phyloP scores from a whole-genome alignment of 192 early-diverging fungal genomes.

The Chytriomyces confervae region DNA sequence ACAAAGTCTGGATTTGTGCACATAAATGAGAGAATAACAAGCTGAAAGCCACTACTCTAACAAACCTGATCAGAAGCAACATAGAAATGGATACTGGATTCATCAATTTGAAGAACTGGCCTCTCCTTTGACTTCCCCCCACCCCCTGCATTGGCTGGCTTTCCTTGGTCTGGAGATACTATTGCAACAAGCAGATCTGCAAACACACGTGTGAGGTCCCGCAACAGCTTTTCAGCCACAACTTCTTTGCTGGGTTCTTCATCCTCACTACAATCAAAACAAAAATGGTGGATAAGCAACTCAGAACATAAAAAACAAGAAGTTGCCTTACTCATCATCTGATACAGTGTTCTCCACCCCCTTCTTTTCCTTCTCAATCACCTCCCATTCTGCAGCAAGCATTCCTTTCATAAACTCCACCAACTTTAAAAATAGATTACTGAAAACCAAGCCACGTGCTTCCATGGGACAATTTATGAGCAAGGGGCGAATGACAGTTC shows the following conservation, averaged over 20 bases:
- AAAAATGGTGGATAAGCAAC: background rate
- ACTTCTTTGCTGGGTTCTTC: conserved; percentile 48
- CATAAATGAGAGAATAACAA: conserved; percentile 23
- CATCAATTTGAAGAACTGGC: background rate
- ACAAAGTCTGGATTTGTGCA: background rate
- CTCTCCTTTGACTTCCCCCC: background rate
- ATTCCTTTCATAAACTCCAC: conserved; percentile 26
- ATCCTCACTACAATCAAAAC: conserved; percentile 1
- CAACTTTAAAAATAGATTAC: conserved; percentile 25
- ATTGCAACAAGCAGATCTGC: conserved; percentile 39
- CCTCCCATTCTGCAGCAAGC: conserved; percentile 43
- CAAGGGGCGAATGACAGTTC: conserved; percentile 39
- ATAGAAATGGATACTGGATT: background rate
- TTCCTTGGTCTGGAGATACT: conserved; percentile 17
- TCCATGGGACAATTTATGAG: conserved; percentile 39
- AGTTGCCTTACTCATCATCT: no score
- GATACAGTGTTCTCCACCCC: background rate
- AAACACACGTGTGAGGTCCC: conserved; percentile 43
- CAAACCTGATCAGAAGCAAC: conserved; percentile 11
- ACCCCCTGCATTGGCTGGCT: background rate
- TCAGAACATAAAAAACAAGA: background rate
- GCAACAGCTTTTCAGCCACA: conserved; percentile 37
- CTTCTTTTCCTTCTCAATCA: conserved; percentile 15
- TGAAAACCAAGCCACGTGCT: conserved; percentile 22
- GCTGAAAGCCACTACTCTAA: background rate